Conservation (phyloP, 1,284 basidiomycete genomes). For the Inonotus obliquus region DNA sequence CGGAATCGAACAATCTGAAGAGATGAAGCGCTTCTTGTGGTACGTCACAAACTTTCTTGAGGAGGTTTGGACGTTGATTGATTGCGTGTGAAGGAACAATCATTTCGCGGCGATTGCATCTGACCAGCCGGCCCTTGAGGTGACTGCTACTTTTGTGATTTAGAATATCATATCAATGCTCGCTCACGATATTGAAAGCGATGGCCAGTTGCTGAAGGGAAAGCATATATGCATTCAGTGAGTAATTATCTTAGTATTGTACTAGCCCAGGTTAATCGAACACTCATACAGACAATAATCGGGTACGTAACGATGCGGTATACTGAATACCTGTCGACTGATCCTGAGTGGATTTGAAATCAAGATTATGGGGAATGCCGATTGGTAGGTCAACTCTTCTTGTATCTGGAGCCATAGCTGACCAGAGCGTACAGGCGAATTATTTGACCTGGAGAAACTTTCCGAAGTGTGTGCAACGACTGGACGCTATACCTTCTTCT, state of each 20-base stretch:
- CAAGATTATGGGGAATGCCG: conserved; percentile 67
- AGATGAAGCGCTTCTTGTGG: conserved; percentile 72
- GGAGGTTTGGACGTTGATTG: neutral
- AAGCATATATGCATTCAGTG: conserved; percentile 53
- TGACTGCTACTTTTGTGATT: conserved; percentile 24
- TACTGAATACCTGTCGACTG: neutral
- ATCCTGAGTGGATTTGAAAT: neutral
- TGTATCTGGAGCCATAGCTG: neutral
- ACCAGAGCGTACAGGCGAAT: conserved; percentile 42
- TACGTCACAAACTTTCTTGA: conserved; percentile 25
- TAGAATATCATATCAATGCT: conserved; percentile 1
- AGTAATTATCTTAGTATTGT: conserved; percentile 13
- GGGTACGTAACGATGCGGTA: conserved; percentile 36
- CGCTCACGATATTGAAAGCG: conserved; percentile 33
- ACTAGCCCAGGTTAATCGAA: neutral
- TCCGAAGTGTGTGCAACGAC: conserved; percentile 51
- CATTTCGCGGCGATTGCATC: conserved; percentile 73
- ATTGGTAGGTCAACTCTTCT: conserved; percentile 38
- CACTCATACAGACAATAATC: conserved; percentile 46
- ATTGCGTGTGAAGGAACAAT: conserved; percentile 50
- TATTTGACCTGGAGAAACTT: conserved; percentile 64
- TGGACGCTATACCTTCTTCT: conserved; percentile 65
- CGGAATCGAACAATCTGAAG: conserved; percentile 63
- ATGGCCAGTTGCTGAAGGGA: conserved; percentile 49
- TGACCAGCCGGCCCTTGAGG: conserved; percentile 71